phyloP scores from a whole-genome alignment of 2,329 filamentous ascomycete species.

The Trichothecium sympodiale region DNA sequence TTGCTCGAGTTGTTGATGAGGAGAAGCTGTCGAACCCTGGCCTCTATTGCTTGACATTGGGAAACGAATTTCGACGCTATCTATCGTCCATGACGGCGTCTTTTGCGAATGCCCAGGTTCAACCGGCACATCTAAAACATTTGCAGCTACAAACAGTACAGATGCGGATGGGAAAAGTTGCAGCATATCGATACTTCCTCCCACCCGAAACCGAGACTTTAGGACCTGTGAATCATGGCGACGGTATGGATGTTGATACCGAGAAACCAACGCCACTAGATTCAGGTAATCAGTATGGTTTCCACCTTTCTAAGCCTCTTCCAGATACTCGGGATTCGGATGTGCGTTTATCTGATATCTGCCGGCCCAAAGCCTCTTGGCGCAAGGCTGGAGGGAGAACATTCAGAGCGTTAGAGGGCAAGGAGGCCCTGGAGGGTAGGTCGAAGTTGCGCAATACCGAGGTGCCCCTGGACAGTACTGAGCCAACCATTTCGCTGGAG shows the following conservation, averaged over 20 bases:
- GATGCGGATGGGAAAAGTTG: conserved; percentile 22
- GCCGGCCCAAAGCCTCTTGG: conserved; percentile 11
- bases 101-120: conserved; percentile 18
- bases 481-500: no score
- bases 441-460: no score
- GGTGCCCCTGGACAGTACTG: no score
- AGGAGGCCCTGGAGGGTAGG: no score
- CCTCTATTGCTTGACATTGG: conserved; percentile 23
- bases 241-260: neutral
- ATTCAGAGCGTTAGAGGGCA: no score
- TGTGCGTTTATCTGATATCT: conserved; percentile 14
- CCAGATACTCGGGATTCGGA: conserved; percentile 1
- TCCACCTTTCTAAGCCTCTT: neutral
- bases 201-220: neutral
- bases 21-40: conserved; percentile 24
- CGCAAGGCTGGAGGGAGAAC: conserved; percentile 7
- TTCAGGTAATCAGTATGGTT: neutral
- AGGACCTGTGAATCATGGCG: neutral
- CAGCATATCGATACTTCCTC: conserved; percentile 21
- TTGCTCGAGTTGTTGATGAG: conserved; percentile 15
- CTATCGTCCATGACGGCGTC: conserved; percentile 24
- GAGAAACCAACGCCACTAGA: neutral
- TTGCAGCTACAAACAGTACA: conserved; percentile 24
- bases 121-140: conserved; percentile 20
- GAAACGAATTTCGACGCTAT: conserved; percentile 23